A percentile compares a stretch with the other conserved stretches of the same genome.
phyloP scores from a whole-genome alignment of 306 rosid genomes.

The Benincasa hispida region DNA sequence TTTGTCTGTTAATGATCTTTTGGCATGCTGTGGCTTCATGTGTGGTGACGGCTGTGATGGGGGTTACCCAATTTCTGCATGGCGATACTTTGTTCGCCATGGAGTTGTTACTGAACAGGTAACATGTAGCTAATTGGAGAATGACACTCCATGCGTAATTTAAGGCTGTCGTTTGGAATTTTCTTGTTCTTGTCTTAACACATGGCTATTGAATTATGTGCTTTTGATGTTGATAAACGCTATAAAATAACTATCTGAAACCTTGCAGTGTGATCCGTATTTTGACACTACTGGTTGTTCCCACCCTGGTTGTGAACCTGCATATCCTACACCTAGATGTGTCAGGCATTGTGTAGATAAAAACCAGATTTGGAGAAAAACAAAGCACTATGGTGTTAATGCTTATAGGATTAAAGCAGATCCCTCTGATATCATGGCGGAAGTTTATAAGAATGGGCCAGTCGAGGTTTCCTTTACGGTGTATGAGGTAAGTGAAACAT shows the following conservation, averaged over 20 bases:
- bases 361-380: slow-evolving; percentile 62
- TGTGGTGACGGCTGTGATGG: slow-evolving; percentile 93
- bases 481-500: slow-evolving; percentile 50
- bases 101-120: slow-evolving; percentile 98
- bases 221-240: neutral
- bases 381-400: slow-evolving; percentile 63
- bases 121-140: slow-evolving; percentile 5
- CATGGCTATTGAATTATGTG: neutral
- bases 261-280: slow-evolving; percentile 85
- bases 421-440: slow-evolving; percentile 76
- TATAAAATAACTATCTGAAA: neutral
- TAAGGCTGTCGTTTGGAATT: neutral
- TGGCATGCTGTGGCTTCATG: slow-evolving; percentile 88
- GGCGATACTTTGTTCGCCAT: slow-evolving; percentile 60
- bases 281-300: slow-evolving; percentile 81
- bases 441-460: slow-evolving; percentile 81
- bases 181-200: neutral
- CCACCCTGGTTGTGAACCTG: slow-evolving; percentile 98
- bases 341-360: slow-evolving; percentile 45
- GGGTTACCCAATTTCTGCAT: slow-evolving; percentile 65
- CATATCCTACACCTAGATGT: slow-evolving; percentile 65
- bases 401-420: slow-evolving; percentile 50
- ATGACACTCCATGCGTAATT: neutral
- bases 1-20: slow-evolving; percentile 77
- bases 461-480: slow-evolving; percentile 87